A percentile compares a stretch with the other conserved stretches of the same genome.
These are phyloP conservation scores for Pelargonium cotyledonis DNA, from an alignment of 441 rosid species.

Conservation along the genomic window DNA sequence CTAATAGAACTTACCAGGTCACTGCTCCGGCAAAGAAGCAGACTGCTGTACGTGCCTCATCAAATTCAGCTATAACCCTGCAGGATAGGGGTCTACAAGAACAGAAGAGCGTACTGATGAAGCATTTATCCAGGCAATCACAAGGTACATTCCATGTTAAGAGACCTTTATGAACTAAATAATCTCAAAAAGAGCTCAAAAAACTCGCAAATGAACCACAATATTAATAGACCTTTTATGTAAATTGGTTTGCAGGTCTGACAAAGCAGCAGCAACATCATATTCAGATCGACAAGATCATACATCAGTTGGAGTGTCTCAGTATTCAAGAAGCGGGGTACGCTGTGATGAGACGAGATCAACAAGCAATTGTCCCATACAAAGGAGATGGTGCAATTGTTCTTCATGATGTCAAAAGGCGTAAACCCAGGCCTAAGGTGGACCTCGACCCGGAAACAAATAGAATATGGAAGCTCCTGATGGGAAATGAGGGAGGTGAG, in stretches of 20 bases:
- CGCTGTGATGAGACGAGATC: constrained; percentile 24
- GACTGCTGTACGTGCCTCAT: no score
- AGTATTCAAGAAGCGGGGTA: constrained; percentile 30
- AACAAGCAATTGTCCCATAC: constrained; percentile 55
- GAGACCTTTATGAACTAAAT: no score
- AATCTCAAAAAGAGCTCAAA: constrained; percentile 8
- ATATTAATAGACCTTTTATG: constrained; percentile 17
- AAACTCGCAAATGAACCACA: constrained; percentile 15
- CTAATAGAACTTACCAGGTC: constrained; percentile 18
- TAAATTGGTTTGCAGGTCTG: constrained; percentile 33
- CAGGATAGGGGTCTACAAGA: no score
- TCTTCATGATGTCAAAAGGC: constrained; percentile 49
- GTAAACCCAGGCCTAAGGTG: constrained; percentile 74
- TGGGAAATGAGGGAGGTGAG: constrained; percentile 65
- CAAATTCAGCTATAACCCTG: no score
- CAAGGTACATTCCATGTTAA: constrained; percentile 37
- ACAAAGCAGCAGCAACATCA: constrained; percentile 25
- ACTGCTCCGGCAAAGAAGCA: constrained; percentile 26
- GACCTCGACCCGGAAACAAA: constrained; percentile 84
- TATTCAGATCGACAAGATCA: constrained; percentile 41
- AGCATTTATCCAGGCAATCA: constrained; percentile 28
- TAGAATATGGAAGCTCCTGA: constrained; percentile 78
- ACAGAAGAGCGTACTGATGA: constrained; percentile 22
- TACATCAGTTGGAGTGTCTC: constrained; percentile 40
- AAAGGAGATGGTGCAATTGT: constrained; percentile 49